Base-by-base conservation (phyloP, 306 rosid genomes). In the Rosa rugosa region DNA sequence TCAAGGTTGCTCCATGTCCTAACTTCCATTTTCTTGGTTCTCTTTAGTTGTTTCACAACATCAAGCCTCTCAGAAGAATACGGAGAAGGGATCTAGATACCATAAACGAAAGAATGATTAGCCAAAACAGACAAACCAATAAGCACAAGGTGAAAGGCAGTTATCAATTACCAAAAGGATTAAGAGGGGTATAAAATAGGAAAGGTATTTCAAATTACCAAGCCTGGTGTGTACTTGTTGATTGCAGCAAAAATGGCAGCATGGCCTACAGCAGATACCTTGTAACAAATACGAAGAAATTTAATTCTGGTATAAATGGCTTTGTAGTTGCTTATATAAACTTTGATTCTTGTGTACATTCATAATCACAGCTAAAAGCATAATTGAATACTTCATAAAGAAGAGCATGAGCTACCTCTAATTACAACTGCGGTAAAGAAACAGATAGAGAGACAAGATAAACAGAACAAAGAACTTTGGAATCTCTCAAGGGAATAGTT, bases 191-290 rank as follows among this genome's bases (percentile, higher is more conserved):
- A 75, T 2, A n/a, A 66, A 53, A 71, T 8, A 54, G 66, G 36
- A 41, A 62, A 78, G 59, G 77, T 8, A 49, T 59, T 17, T 81
- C 6, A 74, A 27, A 14, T 83, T 85, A 91, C 92, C 86, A 91
- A 66, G 78, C 44, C 71, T 73, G 91, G 92, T 83, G 86, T 86
- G 80, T 91, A 89, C 85, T 86, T 84, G 56, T 88, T 84, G 81
- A 91, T 89, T 53, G 88, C 92, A 46, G 92, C 88, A 79, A 91
- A 86, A n/a, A 89, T 91, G 49, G 93, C 91, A 23, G 93, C 92
- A 78, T 91, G 97, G 64, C 91, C 97, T 27, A 89, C 66, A 18
- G 90, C 84, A 64, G 96, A 87, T 81, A 89, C 82, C 96, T 91
- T 71, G 54, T 31, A 56, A 71, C 78, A 75, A 1, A 69, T 80